Evolutionary conservation across 805 yeast species (phyloP).

Genomic region (Saccharomycopsis oosterbeekiorum): DNA sequence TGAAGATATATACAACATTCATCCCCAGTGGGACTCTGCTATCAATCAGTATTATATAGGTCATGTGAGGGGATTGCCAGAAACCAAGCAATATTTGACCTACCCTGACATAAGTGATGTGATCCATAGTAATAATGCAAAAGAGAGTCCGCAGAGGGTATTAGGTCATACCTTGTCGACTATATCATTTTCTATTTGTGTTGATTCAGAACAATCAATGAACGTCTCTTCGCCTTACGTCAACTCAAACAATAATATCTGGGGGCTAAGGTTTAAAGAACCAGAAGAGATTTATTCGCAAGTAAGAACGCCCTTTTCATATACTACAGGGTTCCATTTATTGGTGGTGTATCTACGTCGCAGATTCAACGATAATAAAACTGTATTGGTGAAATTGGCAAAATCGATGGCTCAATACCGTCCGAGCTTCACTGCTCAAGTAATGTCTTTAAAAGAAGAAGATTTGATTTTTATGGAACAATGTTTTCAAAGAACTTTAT

Average conservation of each 20-base stretch:
- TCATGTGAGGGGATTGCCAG: constrained; percentile 28
- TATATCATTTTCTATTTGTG: constrained; percentile 24
- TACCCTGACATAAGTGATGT: constrained; percentile 48
- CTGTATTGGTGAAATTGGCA: constrained; percentile 70
- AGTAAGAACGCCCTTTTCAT: constrained; percentile 69
- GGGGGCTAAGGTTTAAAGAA: constrained; percentile 43
- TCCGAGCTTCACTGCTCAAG: constrained; percentile 88
- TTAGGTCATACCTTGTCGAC: constrained; percentile 7
- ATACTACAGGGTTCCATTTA: constrained; percentile 85
- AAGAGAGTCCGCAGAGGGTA: neutral
- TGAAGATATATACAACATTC: constrained; percentile 18
- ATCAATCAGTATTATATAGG: constrained; percentile 67
- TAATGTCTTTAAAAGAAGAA: constrained; percentile 78
- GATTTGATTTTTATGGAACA: constrained; percentile 94
- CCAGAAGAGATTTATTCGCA: constrained; percentile 74
- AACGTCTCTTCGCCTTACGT: neutral
- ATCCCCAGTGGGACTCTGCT: constrained; percentile 42
- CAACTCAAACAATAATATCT: constrained; percentile 1
- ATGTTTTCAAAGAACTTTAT: constrained; percentile 83
- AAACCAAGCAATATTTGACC: constrained; percentile 31
- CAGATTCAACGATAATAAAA: constrained; percentile 47
- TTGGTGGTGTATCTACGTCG: constrained; percentile 62
- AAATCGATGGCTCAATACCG: constrained; percentile 83
- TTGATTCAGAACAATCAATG: constrained; percentile 18
- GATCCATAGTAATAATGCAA: neutral